Base-by-base conservation (phyloP, 2,329 filamentous ascomycete genomes). In the Fusarium nygamai region DNA sequence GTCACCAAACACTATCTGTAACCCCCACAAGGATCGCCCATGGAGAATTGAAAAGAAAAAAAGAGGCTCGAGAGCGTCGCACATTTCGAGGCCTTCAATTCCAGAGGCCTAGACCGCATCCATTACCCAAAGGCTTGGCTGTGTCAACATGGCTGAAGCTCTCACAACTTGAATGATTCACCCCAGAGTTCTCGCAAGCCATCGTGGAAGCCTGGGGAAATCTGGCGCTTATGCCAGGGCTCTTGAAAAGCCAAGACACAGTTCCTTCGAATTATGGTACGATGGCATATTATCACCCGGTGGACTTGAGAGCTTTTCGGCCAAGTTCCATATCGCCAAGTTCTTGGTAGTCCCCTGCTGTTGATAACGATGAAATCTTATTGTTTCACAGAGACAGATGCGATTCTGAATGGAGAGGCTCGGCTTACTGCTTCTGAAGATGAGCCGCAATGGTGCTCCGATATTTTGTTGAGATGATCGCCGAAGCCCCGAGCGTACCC, bases 141-240 rank as follows among this genome's bases (percentile, higher is more conserved):
- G 71, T 64, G 29, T 60, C 43, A 10, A 61, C 44, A 57, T 51
- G 59, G 34, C 34, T 64, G 59, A 68, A 64, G 56, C 22, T 72
- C 63, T 41, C 22, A 36, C 8, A 2, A 17, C 24, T 29, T 56
- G 34, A 41, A 56, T 62, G 56, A 58, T 50, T 72, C 68, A 72
- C 72, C 68, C 71, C 72, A 69, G 72, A 61, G 47, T 74, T 57
- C 13, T 67, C 71, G 67, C 59, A 73, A 73, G 33, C 58, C 27
- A 41, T n/a, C 33, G 43, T 51, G 34, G 54, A 69, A 60, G 72
- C 60, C 65, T 69, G 72, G 72, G 57, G 72, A 72, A 72, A 72
- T 68, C 71, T 69, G 46, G 10, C 41, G 63, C 67, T 63, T 71
- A 67, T 68, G 54, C 47, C 46, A 61, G 56, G 71, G 59, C 63